phyloP scores from a whole-genome alignment of 148 eudicot genomes.

The Spergularia marina region DNA sequence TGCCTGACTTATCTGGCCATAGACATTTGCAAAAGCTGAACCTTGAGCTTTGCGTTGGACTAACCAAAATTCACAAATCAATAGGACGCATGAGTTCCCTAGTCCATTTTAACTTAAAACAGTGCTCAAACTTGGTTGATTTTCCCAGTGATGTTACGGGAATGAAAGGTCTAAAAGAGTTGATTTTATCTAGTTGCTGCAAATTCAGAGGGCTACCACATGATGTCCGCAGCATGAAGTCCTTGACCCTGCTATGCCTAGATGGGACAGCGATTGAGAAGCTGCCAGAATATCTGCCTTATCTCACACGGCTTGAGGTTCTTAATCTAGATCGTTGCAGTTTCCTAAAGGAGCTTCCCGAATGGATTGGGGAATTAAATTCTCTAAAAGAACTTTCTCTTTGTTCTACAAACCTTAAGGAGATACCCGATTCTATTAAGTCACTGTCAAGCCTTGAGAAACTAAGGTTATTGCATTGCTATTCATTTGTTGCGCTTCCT shows the following conservation, averaged over 20 bases:
- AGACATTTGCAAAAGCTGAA: slow-evolving; percentile 41
- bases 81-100: slow-evolving; percentile 44
- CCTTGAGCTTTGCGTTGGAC: slow-evolving; percentile 44
- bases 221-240: slow-evolving; percentile 41
- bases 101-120: slow-evolving; percentile 41
- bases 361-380: slow-evolving; percentile 31
- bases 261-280: slow-evolving; percentile 43
- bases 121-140: slow-evolving; percentile 39
- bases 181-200: slow-evolving; percentile 48
- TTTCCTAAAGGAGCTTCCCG: slow-evolving; percentile 41
- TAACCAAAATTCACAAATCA: slow-evolving; percentile 49
- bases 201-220: slow-evolving; percentile 42
- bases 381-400: slow-evolving; percentile 44
- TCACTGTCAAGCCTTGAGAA: slow-evolving; percentile 36
- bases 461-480: slow-evolving; percentile 35
- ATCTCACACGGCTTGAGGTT: slow-evolving; percentile 44
- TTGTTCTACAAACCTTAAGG: slow-evolving; percentile 27
- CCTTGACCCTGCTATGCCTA: slow-evolving; percentile 35
- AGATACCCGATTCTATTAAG: slow-evolving; percentile 43
- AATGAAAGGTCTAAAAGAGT: slow-evolving; percentile 41
- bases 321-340: slow-evolving; percentile 39
- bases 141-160: slow-evolving; percentile 59
- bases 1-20: slow-evolving; percentile 55
- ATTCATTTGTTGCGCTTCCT: slow-evolving; percentile 39
- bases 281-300: slow-evolving; percentile 41